These are phyloP conservation scores for Panaeolus papilionaceus DNA, from an alignment of 768 basidiomycete species.

Conservation along the genomic window DNA sequence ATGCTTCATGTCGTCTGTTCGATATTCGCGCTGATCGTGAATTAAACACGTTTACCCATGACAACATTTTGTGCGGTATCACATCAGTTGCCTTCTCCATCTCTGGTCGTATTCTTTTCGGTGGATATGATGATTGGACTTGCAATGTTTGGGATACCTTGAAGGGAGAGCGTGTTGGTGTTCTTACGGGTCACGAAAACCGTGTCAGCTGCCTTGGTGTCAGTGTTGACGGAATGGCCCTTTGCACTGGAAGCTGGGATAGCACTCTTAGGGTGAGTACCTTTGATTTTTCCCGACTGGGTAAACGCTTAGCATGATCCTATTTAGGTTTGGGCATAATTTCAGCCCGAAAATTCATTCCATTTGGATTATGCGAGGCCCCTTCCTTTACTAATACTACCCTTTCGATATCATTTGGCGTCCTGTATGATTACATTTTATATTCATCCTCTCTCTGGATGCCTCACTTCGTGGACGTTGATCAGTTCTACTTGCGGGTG, in stretches of 20 bases:
- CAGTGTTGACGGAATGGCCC: constrained; percentile 95
- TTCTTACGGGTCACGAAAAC: constrained; percentile 98
- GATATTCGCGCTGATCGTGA: constrained; percentile 98
- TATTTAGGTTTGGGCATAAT: constrained; percentile 84
- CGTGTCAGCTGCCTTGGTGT: constrained; percentile 96
- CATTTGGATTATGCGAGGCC: constrained; percentile 10
- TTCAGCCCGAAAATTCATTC: constrained; percentile 14
- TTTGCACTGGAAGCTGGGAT: constrained; percentile 99
- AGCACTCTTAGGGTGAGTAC: constrained; percentile 88
- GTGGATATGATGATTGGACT: constrained; percentile 99
- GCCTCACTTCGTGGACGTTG: constrained; percentile 44
- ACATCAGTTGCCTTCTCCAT: constrained; percentile 99
- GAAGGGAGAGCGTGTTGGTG: constrained; percentile 97
- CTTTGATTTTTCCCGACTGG: constrained; percentile 11
- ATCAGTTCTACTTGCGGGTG: constrained; percentile 60
- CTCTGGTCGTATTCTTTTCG: constrained; percentile 96
- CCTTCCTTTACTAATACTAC: constrained; percentile 1
- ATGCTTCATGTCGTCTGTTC: constrained; percentile 97
- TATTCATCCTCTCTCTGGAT: constrained; percentile 3
- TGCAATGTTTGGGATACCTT: constrained; percentile 99
- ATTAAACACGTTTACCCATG: constrained; percentile 95
- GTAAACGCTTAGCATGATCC: constrained; percentile 13
- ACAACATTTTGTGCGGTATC: constrained; percentile 98
- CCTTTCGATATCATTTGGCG: constrained; percentile 37
- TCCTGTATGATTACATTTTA: constrained; percentile 46